Evolutionary conservation across 1,139 yeast species (phyloP), one percentile per base, ranked within the genome.

Genomic region (Suhomyces yuchorum): DNA sequence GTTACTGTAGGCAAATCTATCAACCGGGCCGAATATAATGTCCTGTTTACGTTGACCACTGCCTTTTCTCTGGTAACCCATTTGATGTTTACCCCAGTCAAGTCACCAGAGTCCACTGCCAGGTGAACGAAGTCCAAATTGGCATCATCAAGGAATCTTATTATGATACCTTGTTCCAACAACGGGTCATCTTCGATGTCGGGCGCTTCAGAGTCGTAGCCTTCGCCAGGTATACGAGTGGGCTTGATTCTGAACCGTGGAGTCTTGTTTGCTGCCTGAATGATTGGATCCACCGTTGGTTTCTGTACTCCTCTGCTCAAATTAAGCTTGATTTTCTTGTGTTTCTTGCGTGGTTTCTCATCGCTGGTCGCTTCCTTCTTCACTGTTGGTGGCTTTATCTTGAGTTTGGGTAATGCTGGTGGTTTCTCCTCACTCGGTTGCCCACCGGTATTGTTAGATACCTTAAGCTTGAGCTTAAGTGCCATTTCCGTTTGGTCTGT

Each of bases 191-290:
- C 97, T 63, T 93, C 99, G 39, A 90, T 72, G 58, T 93, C 98
- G 1, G 97, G 96, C 9, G 96, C 98, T 60, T 93, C 99, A 1
- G 97, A 87, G 62, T 93, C 99, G 65, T 93, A 93, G 0, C 98
- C 98, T 57, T 92, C 97, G 1, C 97, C 97, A 0, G 96, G 96
- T 8, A 87, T 78, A 55, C 96, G 71, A 0, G 89, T 85, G 0
- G 96, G 96, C 60, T 89, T 90, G 48, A 92, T 84, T 52, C 95
- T 71, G 46, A 90, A 84, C 40, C 84, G 73, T 0, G 93, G 92
- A 1, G 56, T 51, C 18, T 44, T 49, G 18, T 44, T 42, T 35
- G 43, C 44, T 17, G 22, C 30, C 12, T 49, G 47, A 36, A 42
- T 42, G 34, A 43, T 43, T 34, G 30, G 34, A 28, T 41, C 50